Evolutionary conservation across 2,329 filamentous ascomycete species (phyloP).

Genomic region (Exophiala aquamarina): DNA sequence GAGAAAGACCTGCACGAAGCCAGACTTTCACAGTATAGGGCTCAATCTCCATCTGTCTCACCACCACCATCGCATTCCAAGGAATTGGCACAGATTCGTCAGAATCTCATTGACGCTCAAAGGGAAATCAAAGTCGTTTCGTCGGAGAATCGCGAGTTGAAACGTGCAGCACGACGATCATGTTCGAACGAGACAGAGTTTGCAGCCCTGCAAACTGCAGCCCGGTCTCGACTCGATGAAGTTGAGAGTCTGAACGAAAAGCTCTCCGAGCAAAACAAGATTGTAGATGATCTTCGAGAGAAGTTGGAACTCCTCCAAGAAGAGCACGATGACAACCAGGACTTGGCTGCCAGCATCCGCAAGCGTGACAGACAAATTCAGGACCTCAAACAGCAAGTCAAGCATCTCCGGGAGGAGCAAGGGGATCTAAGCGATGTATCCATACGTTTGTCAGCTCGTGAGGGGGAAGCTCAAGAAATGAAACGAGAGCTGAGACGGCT

Average conservation of each 20-base stretch:
- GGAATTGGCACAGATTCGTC: slow-evolving; percentile 60
- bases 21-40: slow-evolving; percentile 45
- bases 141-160: slow-evolving; percentile 49
- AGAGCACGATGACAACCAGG: slow-evolving; percentile 61
- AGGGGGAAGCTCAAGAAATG: slow-evolving; percentile 60
- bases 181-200: slow-evolving; percentile 43
- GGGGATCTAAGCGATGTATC: slow-evolving; percentile 57
- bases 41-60: slow-evolving; percentile 54
- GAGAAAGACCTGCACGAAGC: slow-evolving; percentile 68
- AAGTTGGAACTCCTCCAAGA: slow-evolving; percentile 50
- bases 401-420: slow-evolving; percentile 54
- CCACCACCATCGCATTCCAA: slow-evolving; percentile 55
- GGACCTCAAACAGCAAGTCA: slow-evolving; percentile 58
- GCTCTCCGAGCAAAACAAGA: slow-evolving; percentile 66
- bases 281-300: slow-evolving; percentile 53
- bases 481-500: slow-evolving; percentile 64
- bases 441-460: slow-evolving; percentile 68
- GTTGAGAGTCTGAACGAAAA: slow-evolving; percentile 70
- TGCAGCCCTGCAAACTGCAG: slow-evolving; percentile 45
- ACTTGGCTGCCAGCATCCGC: slow-evolving; percentile 68
- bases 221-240: slow-evolving; percentile 49
- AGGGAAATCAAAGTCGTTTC: slow-evolving; percentile 59
- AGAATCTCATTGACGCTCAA: slow-evolving; percentile 61
- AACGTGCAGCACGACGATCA: slow-evolving; percentile 54
- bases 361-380: slow-evolving; percentile 68